A percentile compares a stretch with the other conserved stretches of the same genome.
Evolutionary conservation across 495 filamentous ascomycete species (phyloP).

Genomic region (Rostrohypoxylon terebratum): DNA sequence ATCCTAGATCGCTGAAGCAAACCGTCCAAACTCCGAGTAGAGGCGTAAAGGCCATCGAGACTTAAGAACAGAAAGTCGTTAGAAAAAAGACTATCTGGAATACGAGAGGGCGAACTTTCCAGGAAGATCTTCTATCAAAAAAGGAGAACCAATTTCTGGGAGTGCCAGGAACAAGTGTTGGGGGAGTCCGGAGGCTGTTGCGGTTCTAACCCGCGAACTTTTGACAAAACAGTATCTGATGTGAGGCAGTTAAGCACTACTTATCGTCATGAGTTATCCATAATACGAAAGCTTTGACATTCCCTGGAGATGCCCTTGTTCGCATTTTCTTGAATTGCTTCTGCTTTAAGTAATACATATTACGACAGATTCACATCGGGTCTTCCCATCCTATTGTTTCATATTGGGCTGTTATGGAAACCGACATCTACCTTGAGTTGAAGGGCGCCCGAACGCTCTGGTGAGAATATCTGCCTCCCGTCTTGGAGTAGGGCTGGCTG

Average conservation of each 20-base stretch:
- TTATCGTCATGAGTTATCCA: neutral
- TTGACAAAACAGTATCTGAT: neutral
- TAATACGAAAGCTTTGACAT: neutral
- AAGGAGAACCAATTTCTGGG: slow-evolving; percentile 10
- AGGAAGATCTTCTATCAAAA: slow-evolving; percentile 38
- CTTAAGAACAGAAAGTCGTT: neutral
- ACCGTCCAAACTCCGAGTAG: neutral
- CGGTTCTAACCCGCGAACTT: neutral
- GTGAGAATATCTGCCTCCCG: neutral
- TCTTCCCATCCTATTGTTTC: neutral
- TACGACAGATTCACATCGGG: neutral
- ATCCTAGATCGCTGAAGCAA: neutral
- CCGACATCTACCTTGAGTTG: neutral
- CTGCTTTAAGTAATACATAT: neutral
- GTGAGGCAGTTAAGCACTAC: neutral
- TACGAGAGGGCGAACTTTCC: slow-evolving; percentile 45
- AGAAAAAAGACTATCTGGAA: slow-evolving; percentile 31
- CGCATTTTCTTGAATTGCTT: neutral
- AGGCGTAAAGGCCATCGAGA: neutral
- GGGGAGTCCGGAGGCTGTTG: neutral
- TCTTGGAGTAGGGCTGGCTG: neutral
- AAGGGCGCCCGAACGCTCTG: neutral
- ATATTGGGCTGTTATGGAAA: neutral
- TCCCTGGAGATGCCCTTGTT: neutral
- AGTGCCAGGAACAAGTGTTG: neutral